A percentile compares a stretch with the other conserved stretches of the same genome.
Evolutionary conservation across 1,284 basidiomycete species (phyloP).

Genomic region (Trichosporon asahii): DNA sequence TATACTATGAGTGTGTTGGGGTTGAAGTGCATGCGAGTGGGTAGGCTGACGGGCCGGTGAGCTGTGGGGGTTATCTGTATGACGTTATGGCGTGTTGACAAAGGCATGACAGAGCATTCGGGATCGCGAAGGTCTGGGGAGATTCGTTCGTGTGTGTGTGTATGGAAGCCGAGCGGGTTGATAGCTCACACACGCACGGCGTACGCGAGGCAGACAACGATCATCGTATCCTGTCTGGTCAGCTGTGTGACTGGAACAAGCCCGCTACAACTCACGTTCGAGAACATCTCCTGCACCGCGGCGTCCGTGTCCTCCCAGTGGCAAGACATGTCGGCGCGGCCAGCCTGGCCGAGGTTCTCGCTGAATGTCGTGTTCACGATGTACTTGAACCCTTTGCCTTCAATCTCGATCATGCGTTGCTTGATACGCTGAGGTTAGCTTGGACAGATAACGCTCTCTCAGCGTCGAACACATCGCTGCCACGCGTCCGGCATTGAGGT

Average conservation of each 20-base stretch:
- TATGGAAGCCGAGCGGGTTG: background rate
- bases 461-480: too few relatives aligned
- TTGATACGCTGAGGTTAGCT: conserved; percentile 37
- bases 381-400: conserved; percentile 48
- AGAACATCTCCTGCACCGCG: conserved; percentile 47
- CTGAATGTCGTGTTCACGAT: conserved; percentile 41
- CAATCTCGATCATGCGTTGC: conserved; percentile 43
- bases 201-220: conserved; percentile 45
- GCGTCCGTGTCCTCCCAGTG: conserved; percentile 50
- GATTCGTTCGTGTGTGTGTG: background rate
- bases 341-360: conserved; percentile 48
- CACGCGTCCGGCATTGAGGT: background rate
- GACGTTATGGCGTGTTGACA: background rate
- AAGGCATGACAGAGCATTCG: background rate
- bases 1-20: background rate
- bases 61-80: background rate
- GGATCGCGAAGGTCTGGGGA: background rate
- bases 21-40: background rate
- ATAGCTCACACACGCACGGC: conserved; percentile 32
- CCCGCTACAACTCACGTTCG: conserved; percentile 35
- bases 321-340: conserved; percentile 49
- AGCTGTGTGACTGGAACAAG: background rate
- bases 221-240: conserved; percentile 39
- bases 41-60: background rate
- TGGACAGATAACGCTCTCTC: too few relatives aligned